A percentile compares a stretch with the other conserved stretches of the same genome.
Conservation (phyloP, 768 basidiomycete genomes). For the Rhizopogon sp. region DNA sequence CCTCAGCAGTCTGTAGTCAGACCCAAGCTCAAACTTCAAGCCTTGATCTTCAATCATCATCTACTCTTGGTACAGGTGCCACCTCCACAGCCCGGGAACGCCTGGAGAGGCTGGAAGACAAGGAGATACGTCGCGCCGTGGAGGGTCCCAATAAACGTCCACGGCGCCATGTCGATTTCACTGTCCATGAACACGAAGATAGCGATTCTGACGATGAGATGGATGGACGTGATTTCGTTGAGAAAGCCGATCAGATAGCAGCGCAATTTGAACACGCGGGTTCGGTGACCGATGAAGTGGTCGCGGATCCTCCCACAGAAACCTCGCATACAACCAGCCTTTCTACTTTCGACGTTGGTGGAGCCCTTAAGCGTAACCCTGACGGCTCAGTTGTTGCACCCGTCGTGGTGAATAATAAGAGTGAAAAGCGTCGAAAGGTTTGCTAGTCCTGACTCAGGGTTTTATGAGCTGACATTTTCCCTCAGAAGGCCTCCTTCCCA, state of each 20-base stretch:
- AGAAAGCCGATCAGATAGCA: neutral
- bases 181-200: slow-evolving; percentile 11
- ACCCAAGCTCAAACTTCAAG: slow-evolving; percentile 67
- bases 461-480: slow-evolving; percentile 1
- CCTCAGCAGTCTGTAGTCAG: slow-evolving; percentile 46
- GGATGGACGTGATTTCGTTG: slow-evolving; percentile 14
- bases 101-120: slow-evolving; percentile 55
- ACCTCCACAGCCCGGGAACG: slow-evolving; percentile 54
- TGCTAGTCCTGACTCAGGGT: slow-evolving; percentile 12
- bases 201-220: slow-evolving; percentile 27
- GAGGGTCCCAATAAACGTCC: slow-evolving; percentile 49
- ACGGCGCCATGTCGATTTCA: slow-evolving; percentile 31
- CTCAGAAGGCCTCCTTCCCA: slow-evolving; percentile 33
- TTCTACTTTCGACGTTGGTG: slow-evolving; percentile 39
- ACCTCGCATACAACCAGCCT: slow-evolving; percentile 8
- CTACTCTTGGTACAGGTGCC: slow-evolving; percentile 78
- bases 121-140: slow-evolving; percentile 48
- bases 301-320: slow-evolving; percentile 12
- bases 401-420: slow-evolving; percentile 35
- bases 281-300: neutral
- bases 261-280: neutral
- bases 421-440: slow-evolving; percentile 41
- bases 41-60: slow-evolving; percentile 68
- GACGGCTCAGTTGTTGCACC: slow-evolving; percentile 58
- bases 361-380: slow-evolving; percentile 59